Evolutionary conservation across 371 early-diverging fungal species (phyloP), one percentile per base, ranked within the genome.

Genomic region (Mortierella sp.): DNA sequence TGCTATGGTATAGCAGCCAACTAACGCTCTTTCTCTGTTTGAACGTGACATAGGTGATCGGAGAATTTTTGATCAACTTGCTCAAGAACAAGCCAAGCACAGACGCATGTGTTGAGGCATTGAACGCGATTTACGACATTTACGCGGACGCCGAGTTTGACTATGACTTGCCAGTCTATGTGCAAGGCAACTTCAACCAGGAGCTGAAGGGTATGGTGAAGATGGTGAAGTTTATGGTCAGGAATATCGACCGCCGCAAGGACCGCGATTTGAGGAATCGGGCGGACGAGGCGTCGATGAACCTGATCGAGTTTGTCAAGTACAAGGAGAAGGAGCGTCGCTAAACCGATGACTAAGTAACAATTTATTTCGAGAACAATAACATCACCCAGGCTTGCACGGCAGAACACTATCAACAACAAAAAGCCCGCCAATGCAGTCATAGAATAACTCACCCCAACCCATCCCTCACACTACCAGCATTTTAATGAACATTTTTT

Each of bases 121-220:
- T 98, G 79, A 96, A 98, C 77, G 94, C 95, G 56, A 87, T 98
- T 44, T 98, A 90, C 83, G 98, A 98, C 80, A 93, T 97, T 11
- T 98, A 97, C 86, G 93, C 93, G 46, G 98, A 98, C 81, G 92
- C 89, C 55, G 91, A 88, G 8, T 97, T 92, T 86, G 97, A 96
- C 78, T 98, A 98, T 80, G 97, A 98, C 85, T 81, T 78, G 49
- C 95, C 96, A 2, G 96, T 97, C 1, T 97, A 93, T 90, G 94
- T 97, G 8, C 87, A 92, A 49, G 92, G 92, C n/a, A 90, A 89
- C 24, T 95, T 93, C 72, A 87, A 95, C 49, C 77, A 83, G 24
- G 90, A 88, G 49, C 89, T 98, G 44, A 90, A 91, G 79, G 89
- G 89, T 44, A 74, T 93, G 54, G 78, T 91, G 32, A 91, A 91